Conservation (phyloP, 306 rosid genomes). For the Cotoneaster glaucophyllus region DNA sequence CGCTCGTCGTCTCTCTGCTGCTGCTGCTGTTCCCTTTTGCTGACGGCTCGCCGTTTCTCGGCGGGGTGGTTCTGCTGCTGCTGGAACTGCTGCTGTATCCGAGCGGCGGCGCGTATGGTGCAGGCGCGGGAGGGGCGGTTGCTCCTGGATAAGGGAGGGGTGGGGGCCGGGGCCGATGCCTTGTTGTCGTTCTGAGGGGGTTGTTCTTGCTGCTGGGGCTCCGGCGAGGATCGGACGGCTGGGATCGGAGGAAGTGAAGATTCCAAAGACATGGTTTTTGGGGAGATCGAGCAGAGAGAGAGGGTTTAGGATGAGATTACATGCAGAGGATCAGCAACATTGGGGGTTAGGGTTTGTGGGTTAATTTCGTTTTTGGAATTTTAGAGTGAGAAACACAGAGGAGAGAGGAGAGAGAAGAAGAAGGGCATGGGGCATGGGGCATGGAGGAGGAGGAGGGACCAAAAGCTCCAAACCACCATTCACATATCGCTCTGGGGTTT, state of each 20-base stretch:
- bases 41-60: constrained; percentile 36
- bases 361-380: not conserved
- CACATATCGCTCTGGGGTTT: constrained; percentile 7
- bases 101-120: constrained; percentile 76
- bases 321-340: constrained; percentile 56
- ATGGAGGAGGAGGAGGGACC: constrained; percentile 12
- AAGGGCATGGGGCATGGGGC: not conserved
- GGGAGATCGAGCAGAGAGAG: constrained; percentile 41
- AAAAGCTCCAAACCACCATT: constrained; percentile 58
- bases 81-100: constrained; percentile 43
- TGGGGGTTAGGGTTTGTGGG: constrained; percentile 19
- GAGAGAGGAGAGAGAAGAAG: not conserved
- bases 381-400: constrained; percentile 18
- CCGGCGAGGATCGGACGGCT: constrained; percentile 53
- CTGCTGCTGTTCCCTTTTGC: constrained; percentile 33
- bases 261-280: constrained; percentile 49
- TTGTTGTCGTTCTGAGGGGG: constrained; percentile 23
- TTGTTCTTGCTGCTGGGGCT: constrained; percentile 26
- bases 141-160: constrained; percentile 44
- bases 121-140: constrained; percentile 96
- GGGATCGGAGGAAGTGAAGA: constrained; percentile 60
- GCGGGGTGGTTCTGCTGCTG: constrained; percentile 24
- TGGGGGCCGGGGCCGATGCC: constrained; percentile 9
- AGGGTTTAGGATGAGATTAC: constrained; percentile 46
- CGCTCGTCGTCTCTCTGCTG: constrained; percentile 20